Base-by-base conservation (phyloP, 2,329 filamentous ascomycete species). In the Sporothrix pallida region DNA sequence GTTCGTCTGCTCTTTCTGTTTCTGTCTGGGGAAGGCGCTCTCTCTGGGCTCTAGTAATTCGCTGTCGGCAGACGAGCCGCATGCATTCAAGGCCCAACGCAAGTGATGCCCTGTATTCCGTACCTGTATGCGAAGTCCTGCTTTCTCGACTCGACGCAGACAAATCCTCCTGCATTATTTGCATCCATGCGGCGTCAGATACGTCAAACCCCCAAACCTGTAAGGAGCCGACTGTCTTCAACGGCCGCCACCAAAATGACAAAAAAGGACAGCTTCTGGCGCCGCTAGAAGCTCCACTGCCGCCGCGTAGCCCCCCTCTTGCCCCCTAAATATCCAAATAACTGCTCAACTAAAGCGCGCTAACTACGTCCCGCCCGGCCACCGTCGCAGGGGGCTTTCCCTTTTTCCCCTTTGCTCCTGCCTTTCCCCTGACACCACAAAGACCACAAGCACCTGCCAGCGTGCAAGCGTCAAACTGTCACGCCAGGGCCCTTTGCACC, bases 301-400 rank as follows among this genome's bases (percentile, higher is more conserved):
- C 68, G 23, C 52, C 42, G 37, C 60, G 20, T 68, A 42, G 62
- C 23, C 54, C 65, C 60, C 60, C 20, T 48, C 26, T 60, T 42
- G 12, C 48, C 68, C 31, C 58, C 26, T 42, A 70, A 48, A 15
- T 9, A 48, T 23, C 56, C 44, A 56, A 60, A 44, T 15, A 63
- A 72, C 52, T 37, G 65, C 54, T 42, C 70, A 58, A 46, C 46
- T 48, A 62, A 54, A 73, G 58, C 52, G 70, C 73, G 70, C 71
- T 74, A 74, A 69, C 67, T 67, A n/a, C 69, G 62, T 75, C 74
- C 74, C 71, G 68, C 37, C 62, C 67, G 71, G 26, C 70, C 73
- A 60, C 58, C 68, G 50, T 60, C 31, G 31, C 44, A 72, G 46
- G 54, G 56, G n/a, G 13, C 23, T 20, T 62, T 48, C 62, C 44